Evolutionary conservation across 371 early-diverging fungal genomes (phyloP).

Genomic region (Blakeslea trispora): DNA sequence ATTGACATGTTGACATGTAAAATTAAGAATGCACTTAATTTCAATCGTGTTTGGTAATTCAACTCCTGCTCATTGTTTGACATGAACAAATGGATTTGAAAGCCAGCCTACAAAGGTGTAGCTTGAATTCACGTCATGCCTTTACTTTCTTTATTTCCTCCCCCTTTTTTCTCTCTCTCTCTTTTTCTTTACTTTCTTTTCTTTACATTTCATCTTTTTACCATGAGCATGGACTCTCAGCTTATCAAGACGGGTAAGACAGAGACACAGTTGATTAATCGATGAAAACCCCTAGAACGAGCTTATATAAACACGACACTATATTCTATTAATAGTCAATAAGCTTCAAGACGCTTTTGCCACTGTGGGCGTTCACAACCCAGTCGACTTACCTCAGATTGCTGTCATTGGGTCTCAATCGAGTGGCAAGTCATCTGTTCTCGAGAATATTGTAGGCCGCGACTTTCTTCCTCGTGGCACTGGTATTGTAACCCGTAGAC

Average conservation of each 20-base stretch:
- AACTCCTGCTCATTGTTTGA: too few relatives aligned
- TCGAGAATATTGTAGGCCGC: conserved; percentile 98
- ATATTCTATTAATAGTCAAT: conserved; percentile 65
- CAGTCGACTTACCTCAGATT: conserved; percentile 98
- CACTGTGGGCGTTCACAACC: conserved; percentile 94
- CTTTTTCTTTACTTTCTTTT: conserved; percentile 6
- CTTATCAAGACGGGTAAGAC: conserved; percentile 57
- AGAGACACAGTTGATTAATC: too few relatives aligned
- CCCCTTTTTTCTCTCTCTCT: background rate
- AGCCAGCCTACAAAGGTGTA: background rate
- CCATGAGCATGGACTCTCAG: conserved; percentile 49
- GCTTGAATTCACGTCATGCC: background rate
- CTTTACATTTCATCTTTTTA: background rate
- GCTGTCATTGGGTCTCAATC: conserved; percentile 97
- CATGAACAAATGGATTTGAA: background rate
- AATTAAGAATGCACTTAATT: background rate
- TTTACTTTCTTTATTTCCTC: background rate
- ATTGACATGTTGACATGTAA: background rate
- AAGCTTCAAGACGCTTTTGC: conserved; percentile 97
- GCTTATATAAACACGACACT: too few relatives aligned
- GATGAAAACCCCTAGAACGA: too few relatives aligned
- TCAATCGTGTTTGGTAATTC: background rate
- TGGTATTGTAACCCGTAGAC: conserved; percentile 94
- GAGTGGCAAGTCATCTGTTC: conserved; percentile 97
- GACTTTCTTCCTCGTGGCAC: conserved; percentile 98